phyloP scores from a whole-genome alignment of 495 filamentous ascomycete genomes.

The Penicillium malachiteum region DNA sequence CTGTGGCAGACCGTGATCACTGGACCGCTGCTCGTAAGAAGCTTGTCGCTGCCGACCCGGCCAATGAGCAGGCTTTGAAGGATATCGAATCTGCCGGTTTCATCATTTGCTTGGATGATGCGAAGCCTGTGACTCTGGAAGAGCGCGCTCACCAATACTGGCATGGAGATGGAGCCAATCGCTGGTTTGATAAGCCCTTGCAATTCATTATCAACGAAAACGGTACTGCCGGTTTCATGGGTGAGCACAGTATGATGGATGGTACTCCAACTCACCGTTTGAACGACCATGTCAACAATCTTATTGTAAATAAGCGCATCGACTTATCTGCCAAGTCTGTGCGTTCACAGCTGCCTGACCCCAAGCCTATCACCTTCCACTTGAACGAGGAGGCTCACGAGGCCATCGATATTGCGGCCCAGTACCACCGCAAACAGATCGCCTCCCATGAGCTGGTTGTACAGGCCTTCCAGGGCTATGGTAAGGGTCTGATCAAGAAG shows the following conservation, averaged over 20 bases:
- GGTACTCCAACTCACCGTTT: slow-evolving; percentile 95
- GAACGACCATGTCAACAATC: slow-evolving; percentile 86
- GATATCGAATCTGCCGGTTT: slow-evolving; percentile 90
- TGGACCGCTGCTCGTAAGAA: slow-evolving; percentile 84
- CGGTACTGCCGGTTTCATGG: slow-evolving; percentile 94
- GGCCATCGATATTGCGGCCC: slow-evolving; percentile 72
- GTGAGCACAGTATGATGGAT: slow-evolving; percentile 99
- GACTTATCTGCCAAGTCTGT: slow-evolving; percentile 73
- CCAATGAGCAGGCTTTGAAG: slow-evolving; percentile 73
- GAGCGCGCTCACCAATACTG: slow-evolving; percentile 96
- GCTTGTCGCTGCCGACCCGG: slow-evolving; percentile 70
- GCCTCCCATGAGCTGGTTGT: slow-evolving; percentile 86
- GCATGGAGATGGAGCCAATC: slow-evolving; percentile 94
- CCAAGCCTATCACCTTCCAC: slow-evolving; percentile 71
- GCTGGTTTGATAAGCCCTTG: slow-evolving; percentile 97
- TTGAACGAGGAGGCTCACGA: slow-evolving; percentile 67
- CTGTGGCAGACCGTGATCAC: slow-evolving; percentile 85
- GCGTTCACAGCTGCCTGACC: slow-evolving; percentile 83
- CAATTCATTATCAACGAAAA: slow-evolving; percentile 99
- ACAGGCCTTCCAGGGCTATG: slow-evolving; percentile 94
- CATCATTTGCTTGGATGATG: slow-evolving; percentile 90
- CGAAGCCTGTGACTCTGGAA: slow-evolving; percentile 87
- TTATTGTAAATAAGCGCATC: slow-evolving; percentile 89
- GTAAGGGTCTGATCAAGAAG: slow-evolving; percentile 98
- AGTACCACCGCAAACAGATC: slow-evolving; percentile 77